phyloP scores from a whole-genome alignment of 768 basidiomycete genomes.

The Amanita phalloides region DNA sequence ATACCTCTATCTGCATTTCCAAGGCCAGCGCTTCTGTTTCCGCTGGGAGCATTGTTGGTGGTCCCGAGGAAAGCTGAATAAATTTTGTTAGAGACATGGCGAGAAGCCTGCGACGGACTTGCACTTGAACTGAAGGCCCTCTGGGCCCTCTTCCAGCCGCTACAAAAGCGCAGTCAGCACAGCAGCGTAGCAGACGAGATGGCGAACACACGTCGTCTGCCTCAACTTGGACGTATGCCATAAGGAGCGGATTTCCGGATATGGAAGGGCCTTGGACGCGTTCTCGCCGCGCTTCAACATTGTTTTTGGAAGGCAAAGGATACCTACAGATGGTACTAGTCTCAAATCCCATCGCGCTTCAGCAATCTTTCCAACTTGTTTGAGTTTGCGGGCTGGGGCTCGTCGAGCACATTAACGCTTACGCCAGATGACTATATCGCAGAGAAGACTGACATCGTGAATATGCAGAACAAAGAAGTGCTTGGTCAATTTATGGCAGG shows the following conservation, averaged over 20 bases:
- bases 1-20: constrained; percentile 43
- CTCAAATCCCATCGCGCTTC: too few relatives aligned
- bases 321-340: too few relatives aligned
- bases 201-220: constrained; percentile 49
- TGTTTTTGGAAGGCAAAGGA: too few relatives aligned
- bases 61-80: constrained; percentile 46
- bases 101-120: constrained; percentile 9
- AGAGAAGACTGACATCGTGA: too few relatives aligned
- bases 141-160: constrained; percentile 56
- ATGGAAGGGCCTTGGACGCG: background rate
- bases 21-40: constrained; percentile 24
- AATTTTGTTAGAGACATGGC: background rate
- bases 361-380: too few relatives aligned
- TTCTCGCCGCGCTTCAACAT: too few relatives aligned
- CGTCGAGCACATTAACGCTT: too few relatives aligned
- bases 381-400: too few relatives aligned
- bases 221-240: constrained; percentile 69
- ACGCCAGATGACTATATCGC: too few relatives aligned
- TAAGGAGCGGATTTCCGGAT: constrained; percentile 12
- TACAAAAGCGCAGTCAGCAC: constrained; percentile 13
- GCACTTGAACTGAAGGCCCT: constrained; percentile 70
- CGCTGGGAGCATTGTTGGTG: constrained; percentile 20
- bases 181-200: background rate
- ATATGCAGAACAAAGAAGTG: too few relatives aligned
- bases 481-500: too few relatives aligned